Conservation (phyloP, 352 stramenopile species). For the Globisporangium cylindrosporum region DNA sequence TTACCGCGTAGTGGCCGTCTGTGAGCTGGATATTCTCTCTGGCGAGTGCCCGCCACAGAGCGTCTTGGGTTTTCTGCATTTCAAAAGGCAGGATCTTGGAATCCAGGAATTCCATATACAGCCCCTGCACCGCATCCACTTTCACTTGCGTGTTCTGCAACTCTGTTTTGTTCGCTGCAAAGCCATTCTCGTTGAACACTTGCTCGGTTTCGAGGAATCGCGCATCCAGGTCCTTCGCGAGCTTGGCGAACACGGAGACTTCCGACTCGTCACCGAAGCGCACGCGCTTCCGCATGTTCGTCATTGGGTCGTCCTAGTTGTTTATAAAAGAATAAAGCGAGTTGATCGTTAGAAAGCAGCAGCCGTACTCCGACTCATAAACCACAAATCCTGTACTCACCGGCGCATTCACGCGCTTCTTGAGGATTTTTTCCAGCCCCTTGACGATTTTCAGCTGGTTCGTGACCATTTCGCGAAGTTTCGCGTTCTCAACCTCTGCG, state of each 20-base stretch:
- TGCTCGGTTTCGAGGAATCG: conserved; percentile 2
- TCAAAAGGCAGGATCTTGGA: conserved; percentile 19
- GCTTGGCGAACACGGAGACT: conserved; percentile 7
- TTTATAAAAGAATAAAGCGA: not conserved
- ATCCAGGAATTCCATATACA: conserved; percentile 20
- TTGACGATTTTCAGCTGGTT: conserved; percentile 18
- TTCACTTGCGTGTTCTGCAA: conserved; percentile 8
- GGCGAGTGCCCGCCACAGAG: conserved; percentile 10
- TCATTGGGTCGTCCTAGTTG: not conserved
- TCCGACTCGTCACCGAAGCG: conserved; percentile 1
- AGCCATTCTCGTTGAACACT: conserved; percentile 1
- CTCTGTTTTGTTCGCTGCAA: not conserved
- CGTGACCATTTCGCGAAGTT: conserved; percentile 17
- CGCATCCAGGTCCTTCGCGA: conserved; percentile 14
- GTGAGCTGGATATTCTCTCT: not conserved
- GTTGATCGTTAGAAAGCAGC: no score
- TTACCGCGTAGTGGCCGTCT: conserved; percentile 5
- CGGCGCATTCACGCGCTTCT: conserved; percentile 1
- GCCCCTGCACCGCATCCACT: not conserved
- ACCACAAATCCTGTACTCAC: not conserved
- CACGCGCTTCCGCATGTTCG: conserved; percentile 2
- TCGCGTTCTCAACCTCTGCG: conserved; percentile 6
- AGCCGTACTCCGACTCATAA: no score
- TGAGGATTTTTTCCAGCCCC: conserved; percentile 14
- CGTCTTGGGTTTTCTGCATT: conserved; percentile 7